Percentiles rank a stretch among this genome's conserved stretches.
Evolutionary conservation across 768 basidiomycete genomes (phyloP).

Genomic region (Psilocybe cubensis): DNA sequence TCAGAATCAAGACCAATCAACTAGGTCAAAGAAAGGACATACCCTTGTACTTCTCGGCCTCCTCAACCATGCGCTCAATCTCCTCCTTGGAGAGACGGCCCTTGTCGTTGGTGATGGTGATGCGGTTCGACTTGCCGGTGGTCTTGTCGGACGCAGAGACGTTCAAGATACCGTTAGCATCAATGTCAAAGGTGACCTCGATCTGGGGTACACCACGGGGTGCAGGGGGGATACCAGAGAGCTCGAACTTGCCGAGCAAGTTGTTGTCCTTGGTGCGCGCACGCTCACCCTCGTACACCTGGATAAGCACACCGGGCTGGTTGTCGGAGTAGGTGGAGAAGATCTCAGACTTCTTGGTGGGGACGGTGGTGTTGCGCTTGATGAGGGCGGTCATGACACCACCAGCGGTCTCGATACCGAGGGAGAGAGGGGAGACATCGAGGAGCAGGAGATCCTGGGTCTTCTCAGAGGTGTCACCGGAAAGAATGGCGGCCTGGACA

Average conservation of each 20-base stretch:
- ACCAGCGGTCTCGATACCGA: conserved; percentile 98
- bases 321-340: conserved; percentile 99
- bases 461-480: conserved; percentile 97
- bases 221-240: conserved; percentile 94
- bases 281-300: conserved; percentile 98
- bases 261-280: conserved; percentile 99
- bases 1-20: conserved; percentile 16
- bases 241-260: conserved; percentile 97
- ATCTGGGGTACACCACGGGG: conserved; percentile 98
- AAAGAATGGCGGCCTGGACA: conserved; percentile 97
- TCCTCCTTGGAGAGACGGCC: conserved; percentile 97
- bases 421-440: conserved; percentile 88
- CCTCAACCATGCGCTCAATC: conserved; percentile 95
- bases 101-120: conserved; percentile 96
- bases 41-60: conserved; percentile 89
- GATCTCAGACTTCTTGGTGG: conserved; percentile 97
- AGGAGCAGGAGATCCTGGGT: conserved; percentile 95
- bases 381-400: conserved; percentile 99
- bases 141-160: conserved; percentile 97
- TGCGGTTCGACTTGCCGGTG: conserved; percentile 93
- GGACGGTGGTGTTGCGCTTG: conserved; percentile 98
- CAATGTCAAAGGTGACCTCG: conserved; percentile 98
- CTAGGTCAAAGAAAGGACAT: conserved; percentile 18
- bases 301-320: conserved; percentile 97
- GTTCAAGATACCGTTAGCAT: conserved; percentile 95